phyloP scores from a whole-genome alignment of 768 basidiomycete genomes.

The Naganishia vaughanmartiniae region DNA sequence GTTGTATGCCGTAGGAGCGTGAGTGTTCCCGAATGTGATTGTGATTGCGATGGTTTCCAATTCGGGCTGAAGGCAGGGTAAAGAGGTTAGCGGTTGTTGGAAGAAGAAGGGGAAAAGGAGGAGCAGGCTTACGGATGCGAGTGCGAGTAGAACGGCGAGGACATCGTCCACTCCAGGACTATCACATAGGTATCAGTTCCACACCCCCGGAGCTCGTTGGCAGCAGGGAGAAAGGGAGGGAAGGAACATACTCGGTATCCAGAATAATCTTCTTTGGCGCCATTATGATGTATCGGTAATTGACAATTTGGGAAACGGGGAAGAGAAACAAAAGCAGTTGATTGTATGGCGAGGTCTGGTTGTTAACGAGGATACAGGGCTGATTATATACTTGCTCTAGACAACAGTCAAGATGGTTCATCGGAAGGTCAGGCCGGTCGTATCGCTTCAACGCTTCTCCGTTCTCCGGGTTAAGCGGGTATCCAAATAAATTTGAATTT shows the following conservation, averaged over 20 bases:
- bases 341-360: neutral
- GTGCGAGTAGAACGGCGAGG: conserved; percentile 48
- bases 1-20: conserved; percentile 54
- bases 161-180: conserved; percentile 52
- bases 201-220: neutral
- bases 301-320: neutral
- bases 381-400: no score
- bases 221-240: neutral
- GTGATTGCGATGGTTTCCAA: conserved; percentile 73
- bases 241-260: conserved; percentile 43
- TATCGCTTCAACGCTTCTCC: neutral
- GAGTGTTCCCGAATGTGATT: conserved; percentile 61
- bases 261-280: conserved; percentile 42
- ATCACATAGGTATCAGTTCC: neutral
- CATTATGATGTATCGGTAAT: neutral
- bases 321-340: neutral
- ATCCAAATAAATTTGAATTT: no score
- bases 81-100: neutral
- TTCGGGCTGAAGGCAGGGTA: conserved; percentile 58
- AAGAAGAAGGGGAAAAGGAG: neutral
- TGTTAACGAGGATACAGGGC: neutral
- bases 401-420: no score
- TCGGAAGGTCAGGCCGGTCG: no score
- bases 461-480: conserved; percentile 1
- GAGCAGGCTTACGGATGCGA: conserved; percentile 38